These are phyloP conservation scores for Phallus indusiatus DNA, from an alignment of 768 basidiomycete species.

Conservation along the genomic window DNA sequence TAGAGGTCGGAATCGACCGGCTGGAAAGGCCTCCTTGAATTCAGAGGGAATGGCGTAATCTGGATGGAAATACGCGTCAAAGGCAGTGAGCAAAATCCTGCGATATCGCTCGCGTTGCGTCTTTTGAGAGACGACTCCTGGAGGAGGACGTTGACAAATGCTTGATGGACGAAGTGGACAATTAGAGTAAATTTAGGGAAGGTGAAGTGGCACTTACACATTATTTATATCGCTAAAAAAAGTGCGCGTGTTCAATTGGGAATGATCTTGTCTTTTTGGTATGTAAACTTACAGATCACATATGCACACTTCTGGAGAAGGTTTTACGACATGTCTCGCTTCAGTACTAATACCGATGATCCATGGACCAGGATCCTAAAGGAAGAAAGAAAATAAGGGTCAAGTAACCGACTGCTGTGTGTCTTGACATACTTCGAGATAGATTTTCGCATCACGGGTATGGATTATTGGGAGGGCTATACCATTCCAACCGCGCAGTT, in stretches of 20 bases:
- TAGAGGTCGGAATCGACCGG: slow-evolving; percentile 81
- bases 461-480: slow-evolving; percentile 77
- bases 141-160: slow-evolving; percentile 72
- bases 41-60: slow-evolving; percentile 83
- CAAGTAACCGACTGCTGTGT: background rate
- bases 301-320: slow-evolving; percentile 74
- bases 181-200: slow-evolving; percentile 11
- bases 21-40: slow-evolving; percentile 92
- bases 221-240: slow-evolving; percentile 64
- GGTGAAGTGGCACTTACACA: slow-evolving; percentile 36
- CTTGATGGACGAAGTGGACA: slow-evolving; percentile 25
- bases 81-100: slow-evolving; percentile 62
- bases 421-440: slow-evolving; percentile 46
- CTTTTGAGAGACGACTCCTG: slow-evolving; percentile 63
- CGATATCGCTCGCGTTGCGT: slow-evolving; percentile 76
- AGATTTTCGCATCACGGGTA: slow-evolving; percentile 84
- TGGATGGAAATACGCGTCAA: slow-evolving; percentile 83
- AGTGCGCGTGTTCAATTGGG: slow-evolving; percentile 2
- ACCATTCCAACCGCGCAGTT: slow-evolving; percentile 88
- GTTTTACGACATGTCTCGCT: slow-evolving; percentile 66
- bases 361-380: slow-evolving; percentile 84
- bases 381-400: background rate
- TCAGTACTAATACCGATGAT: slow-evolving; percentile 87
- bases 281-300: slow-evolving; percentile 62
- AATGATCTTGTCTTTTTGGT: background rate